These are phyloP conservation scores for Starmerella vitae DNA, from an alignment of 805 yeast genomes.

Conservation along the genomic window DNA sequence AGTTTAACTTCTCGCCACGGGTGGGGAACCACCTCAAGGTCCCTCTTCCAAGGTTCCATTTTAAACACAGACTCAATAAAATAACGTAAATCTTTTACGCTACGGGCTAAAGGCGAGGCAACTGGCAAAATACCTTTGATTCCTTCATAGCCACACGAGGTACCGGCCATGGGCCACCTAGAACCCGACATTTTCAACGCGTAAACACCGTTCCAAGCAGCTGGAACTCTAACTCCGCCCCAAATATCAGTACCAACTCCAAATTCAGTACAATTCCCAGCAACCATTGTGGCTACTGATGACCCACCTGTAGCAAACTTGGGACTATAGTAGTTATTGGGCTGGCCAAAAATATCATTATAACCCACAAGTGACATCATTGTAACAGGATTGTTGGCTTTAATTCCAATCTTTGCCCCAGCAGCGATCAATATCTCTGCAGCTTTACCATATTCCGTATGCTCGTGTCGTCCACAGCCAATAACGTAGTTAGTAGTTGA, in stretches of 20 bases:
- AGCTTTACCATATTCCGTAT: no score
- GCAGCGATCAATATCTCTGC: slow-evolving; percentile 35
- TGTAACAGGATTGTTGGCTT: slow-evolving; percentile 44
- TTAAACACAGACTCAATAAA: slow-evolving; percentile 33
- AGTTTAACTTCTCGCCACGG: slow-evolving; percentile 37
- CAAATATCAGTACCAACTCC: slow-evolving; percentile 47
- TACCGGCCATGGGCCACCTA: slow-evolving; percentile 35
- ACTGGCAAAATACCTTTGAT: slow-evolving; percentile 2
- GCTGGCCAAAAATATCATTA: slow-evolving; percentile 40
- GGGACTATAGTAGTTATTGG: slow-evolving; percentile 38
- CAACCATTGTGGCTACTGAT: slow-evolving; percentile 36
- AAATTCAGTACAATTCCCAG: slow-evolving; percentile 35
- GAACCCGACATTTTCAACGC: slow-evolving; percentile 38
- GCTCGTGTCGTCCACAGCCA: slow-evolving; percentile 32
- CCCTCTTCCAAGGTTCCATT: slow-evolving; percentile 24
- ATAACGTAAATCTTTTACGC: slow-evolving; percentile 38
- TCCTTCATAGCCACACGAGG: slow-evolving; percentile 34
- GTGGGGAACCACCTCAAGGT: slow-evolving; percentile 36
- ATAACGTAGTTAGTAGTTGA: no score
- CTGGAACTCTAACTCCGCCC: no score
- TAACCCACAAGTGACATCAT: slow-evolving; percentile 43
- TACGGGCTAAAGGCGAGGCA: slow-evolving; percentile 28
- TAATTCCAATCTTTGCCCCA: slow-evolving; percentile 42
- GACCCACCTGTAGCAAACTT: slow-evolving; percentile 41
- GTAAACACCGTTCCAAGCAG: slow-evolving; percentile 41